phyloP scores from a whole-genome alignment of 2,329 filamentous ascomycete genomes.

The Colletotrichum noveboracense region DNA sequence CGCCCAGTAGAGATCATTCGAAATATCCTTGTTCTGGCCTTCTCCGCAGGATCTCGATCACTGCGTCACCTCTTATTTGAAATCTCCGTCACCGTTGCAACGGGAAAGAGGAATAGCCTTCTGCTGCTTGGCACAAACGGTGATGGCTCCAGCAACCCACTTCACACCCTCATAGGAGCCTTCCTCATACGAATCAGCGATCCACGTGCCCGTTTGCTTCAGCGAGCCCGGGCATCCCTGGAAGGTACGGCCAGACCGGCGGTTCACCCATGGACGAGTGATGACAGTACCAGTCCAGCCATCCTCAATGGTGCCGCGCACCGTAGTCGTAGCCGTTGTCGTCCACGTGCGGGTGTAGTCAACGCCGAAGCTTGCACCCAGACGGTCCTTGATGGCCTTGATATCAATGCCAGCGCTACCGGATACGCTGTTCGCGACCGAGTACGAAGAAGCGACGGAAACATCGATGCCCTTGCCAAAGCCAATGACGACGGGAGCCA shows the following conservation, averaged over 20 bases:
- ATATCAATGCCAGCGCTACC: neutral
- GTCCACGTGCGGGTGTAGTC: slow-evolving; percentile 1
- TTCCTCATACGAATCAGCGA: slow-evolving; percentile 2
- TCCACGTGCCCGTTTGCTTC: neutral
- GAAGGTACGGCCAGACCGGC: neutral
- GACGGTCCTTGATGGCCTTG: neutral
- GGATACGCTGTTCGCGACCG: neutral
- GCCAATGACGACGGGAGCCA: slow-evolving; percentile 1
- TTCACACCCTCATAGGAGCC: slow-evolving; percentile 3
- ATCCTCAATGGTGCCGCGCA: neutral
- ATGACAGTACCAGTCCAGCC: neutral
- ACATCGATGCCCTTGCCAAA: neutral
- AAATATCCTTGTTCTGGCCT: neutral
- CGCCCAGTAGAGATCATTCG: too few relatives aligned
- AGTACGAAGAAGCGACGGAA: neutral
- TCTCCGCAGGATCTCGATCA: accelerated
- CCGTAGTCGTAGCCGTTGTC: neutral
- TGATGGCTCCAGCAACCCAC: slow-evolving; percentile 6
- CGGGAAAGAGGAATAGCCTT: neutral
- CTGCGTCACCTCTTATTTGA: neutral
- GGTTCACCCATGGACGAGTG: neutral
- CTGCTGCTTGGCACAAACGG: neutral
- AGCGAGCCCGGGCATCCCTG: neutral
- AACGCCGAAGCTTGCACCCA: neutral
- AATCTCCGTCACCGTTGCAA: neutral